Evolutionary conservation across 2,329 filamentous ascomycete species (phyloP).

Genomic region (Nemania sp.): DNA sequence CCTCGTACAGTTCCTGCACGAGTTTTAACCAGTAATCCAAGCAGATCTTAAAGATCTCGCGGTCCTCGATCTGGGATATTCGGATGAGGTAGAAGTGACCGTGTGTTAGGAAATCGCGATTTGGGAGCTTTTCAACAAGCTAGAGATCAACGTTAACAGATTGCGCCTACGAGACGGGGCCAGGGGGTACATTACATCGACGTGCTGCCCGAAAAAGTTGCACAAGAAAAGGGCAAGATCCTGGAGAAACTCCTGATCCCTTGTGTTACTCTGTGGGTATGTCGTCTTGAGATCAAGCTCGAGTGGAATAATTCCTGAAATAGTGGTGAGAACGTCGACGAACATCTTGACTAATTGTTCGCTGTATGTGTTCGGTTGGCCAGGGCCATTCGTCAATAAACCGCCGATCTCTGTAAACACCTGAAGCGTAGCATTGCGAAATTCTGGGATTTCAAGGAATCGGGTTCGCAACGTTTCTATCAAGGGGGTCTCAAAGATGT

Average conservation of each 20-base stretch:
- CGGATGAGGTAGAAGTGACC: constrained; percentile 98
- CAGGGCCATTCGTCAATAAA: constrained; percentile 77
- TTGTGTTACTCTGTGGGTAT: constrained; percentile 87
- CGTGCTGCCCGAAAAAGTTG: constrained; percentile 94
- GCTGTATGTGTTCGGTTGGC: constrained; percentile 75
- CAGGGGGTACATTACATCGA: constrained; percentile 65
- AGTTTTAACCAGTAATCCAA: constrained; percentile 99
- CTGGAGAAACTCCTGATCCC: constrained; percentile 96
- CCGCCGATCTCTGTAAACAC: constrained; percentile 97
- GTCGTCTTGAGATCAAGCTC: constrained; percentile 88
- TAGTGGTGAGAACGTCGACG: constrained; percentile 90
- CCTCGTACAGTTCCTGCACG: constrained; percentile 96
- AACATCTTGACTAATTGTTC: constrained; percentile 99
- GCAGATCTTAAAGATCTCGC: constrained; percentile 99
- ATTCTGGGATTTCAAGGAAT: constrained; percentile 91
- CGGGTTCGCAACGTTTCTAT: constrained; percentile 93
- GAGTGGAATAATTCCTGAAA: constrained; percentile 90
- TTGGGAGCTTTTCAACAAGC: constrained; percentile 94
- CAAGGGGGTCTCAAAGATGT: constrained; percentile 96
- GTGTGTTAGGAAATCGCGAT: constrained; percentile 91
- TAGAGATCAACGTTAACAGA: constrained; percentile 43
- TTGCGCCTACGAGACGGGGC: neutral
- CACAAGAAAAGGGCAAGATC: constrained; percentile 94
- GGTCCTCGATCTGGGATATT: constrained; percentile 97
- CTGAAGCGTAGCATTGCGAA: constrained; percentile 95